Evolutionary conservation across 768 basidiomycete species (phyloP).

Genomic region (Auriscalpium vulgare): DNA sequence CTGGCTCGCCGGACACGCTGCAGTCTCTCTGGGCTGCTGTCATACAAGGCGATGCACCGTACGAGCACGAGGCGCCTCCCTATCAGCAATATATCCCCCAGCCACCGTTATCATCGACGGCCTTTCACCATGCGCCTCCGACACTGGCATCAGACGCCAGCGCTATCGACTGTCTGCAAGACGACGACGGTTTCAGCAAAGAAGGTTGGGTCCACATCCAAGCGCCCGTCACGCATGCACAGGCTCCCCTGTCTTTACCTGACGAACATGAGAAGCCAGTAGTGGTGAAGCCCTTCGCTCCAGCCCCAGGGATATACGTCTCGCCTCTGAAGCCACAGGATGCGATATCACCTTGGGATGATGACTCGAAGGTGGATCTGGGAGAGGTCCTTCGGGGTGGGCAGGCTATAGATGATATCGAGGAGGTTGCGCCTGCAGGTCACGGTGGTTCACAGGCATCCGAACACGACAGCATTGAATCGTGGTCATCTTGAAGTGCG

Average conservation of each 20-base stretch:
- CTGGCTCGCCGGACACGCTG: neutral
- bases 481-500: neutral
- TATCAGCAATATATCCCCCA: neutral
- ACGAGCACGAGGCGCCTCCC: neutral
- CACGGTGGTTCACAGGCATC: neutral
- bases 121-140: neutral
- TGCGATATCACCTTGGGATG: neutral
- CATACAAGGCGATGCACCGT: neutral
- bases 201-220: neutral
- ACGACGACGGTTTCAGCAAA: neutral
- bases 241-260: neutral
- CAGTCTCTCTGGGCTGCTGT: neutral
- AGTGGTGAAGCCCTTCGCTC: slow-evolving; percentile 10
- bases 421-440: neutral
- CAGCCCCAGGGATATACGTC: slow-evolving; percentile 19
- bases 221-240: neutral
- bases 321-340: slow-evolving; percentile 20
- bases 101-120: neutral
- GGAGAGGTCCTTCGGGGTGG: too few species aligned
- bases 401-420: too few species aligned
- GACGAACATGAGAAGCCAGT: neutral
- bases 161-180: neutral
- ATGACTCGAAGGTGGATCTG: neutral
- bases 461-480: neutral
- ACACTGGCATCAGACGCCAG: neutral